Base-by-base conservation (phyloP, 148 eudicot genomes). In the Euryodendron excelsum region DNA sequence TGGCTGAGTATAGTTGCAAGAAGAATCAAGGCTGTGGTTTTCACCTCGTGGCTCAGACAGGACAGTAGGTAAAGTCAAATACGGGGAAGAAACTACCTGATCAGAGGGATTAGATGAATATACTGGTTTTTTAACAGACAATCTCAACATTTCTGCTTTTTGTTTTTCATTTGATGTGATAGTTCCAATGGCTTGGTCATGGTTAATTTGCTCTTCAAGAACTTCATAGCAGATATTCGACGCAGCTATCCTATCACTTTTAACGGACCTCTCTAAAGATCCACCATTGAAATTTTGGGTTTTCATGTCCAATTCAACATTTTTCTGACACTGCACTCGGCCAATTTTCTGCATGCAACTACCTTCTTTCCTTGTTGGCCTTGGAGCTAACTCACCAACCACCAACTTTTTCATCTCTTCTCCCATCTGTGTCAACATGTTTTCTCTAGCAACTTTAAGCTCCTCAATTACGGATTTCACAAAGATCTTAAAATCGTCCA, bases 341-440 rank as follows among this genome's bases (percentile, higher is more conserved):
- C 56, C 70, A 41, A 13, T 39, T 55, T 68, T 69, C 58, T 56
- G 56, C 33, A 23, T 36, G 13, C 41, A 4, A 23, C 70, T 67
- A 30, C 60, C 75, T 20, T n/a, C 56, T 75, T 79, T 79, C 77
- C 56, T 70, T 59, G 18, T 79, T 15, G 77, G 41, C 67, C 68
- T 84, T 33, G 86, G 47, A 78, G 39, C n/a, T 20, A 28, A 41
- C 56, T 77, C 80, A 30, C 45, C 50, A 39, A 74, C 72, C 61
- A 44, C 66, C 41, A 86, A 65, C 61, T 80, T 73, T 11, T 67
- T 75, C 87, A 87, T 56, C 76, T 90, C 92, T 31, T 83, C 83
- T 47, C 59, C 84, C 88, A 90, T 87, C 80, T 77, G 61, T 36
- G 80, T 66, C 33, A 92, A 79, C 91, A 92, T 81, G 45, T 78